phyloP scores from a whole-genome alignment of 768 basidiomycete genomes.

The Gloeopeniophorella convolvens region DNA sequence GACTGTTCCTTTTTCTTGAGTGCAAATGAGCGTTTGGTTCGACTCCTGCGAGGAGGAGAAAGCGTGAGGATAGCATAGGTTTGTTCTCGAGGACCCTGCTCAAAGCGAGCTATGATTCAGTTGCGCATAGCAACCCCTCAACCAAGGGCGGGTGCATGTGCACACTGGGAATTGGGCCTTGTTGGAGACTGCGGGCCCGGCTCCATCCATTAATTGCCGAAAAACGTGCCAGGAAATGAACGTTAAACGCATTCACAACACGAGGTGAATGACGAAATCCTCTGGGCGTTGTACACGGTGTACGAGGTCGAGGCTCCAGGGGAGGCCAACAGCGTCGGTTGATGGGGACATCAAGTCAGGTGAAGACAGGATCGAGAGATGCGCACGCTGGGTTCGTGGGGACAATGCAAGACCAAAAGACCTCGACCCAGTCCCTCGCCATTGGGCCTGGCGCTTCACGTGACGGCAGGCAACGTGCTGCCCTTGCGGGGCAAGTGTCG shows the following conservation, averaged over 20 bases:
- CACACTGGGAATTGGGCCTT: neutral
- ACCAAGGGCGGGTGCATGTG: neutral
- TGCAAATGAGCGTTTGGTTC: no score
- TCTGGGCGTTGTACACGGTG: neutral
- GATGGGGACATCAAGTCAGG: neutral
- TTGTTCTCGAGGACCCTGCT: neutral
- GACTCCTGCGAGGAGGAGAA: conserved; percentile 10
- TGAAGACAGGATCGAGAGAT: neutral
- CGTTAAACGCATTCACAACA: conserved; percentile 9
- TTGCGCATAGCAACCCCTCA: conserved; percentile 14
- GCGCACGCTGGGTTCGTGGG: neutral
- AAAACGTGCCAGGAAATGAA: conserved; percentile 15
- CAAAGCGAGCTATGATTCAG: neutral
- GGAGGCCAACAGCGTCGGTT: neutral
- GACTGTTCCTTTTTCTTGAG: conserved; percentile 2
- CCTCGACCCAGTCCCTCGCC: no score
- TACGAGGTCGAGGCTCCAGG: neutral
- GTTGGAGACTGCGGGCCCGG: conserved; percentile 5
- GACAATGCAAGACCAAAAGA: no score
- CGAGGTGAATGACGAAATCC: conserved; percentile 17
- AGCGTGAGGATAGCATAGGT: no score
- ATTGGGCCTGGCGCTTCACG: no score
- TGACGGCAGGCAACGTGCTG: neutral
- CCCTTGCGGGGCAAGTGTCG: neutral
- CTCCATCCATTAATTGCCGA: conserved; percentile 12